phyloP scores from a whole-genome alignment of 768 basidiomycete genomes.

The Cytidiella melzeri region DNA sequence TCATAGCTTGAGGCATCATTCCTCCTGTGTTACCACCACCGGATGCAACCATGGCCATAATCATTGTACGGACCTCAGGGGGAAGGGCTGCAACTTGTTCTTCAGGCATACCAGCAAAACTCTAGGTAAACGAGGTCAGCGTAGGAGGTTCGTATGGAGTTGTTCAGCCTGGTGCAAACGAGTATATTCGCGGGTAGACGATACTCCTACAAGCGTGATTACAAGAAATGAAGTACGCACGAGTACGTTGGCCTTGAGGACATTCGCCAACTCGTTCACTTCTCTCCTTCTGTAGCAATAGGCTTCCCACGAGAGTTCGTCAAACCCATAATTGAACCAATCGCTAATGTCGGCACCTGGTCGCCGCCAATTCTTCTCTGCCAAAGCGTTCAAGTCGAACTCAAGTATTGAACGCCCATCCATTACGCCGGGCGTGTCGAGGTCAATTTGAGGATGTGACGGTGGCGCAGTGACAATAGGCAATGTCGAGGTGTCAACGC shows the following conservation, averaged over 20 bases:
- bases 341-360: slow-evolving; percentile 92
- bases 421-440: slow-evolving; percentile 53
- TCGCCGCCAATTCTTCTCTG: slow-evolving; percentile 85
- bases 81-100: slow-evolving; percentile 74
- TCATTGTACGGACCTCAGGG: slow-evolving; percentile 79
- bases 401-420: slow-evolving; percentile 81
- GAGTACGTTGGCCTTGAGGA: slow-evolving; percentile 78
- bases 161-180: neutral
- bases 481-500: slow-evolving; percentile 57
- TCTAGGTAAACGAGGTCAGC: slow-evolving; percentile 36
- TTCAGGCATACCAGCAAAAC: slow-evolving; percentile 77
- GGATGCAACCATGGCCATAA: slow-evolving; percentile 79
- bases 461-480: slow-evolving; percentile 67
- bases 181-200: neutral
- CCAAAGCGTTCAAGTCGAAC: slow-evolving; percentile 66
- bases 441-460: slow-evolving; percentile 76
- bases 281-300: slow-evolving; percentile 84
- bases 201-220: neutral
- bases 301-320: slow-evolving; percentile 92
- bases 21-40: slow-evolving; percentile 41
- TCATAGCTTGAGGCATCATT: slow-evolving; percentile 27
- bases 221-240: slow-evolving; percentile 37
- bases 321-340: slow-evolving; percentile 99
- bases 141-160: neutral
- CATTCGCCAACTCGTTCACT: slow-evolving; percentile 69